phyloP scores from a whole-genome alignment of 441 rosid genomes.

The Adansonia madagascariensis region DNA sequence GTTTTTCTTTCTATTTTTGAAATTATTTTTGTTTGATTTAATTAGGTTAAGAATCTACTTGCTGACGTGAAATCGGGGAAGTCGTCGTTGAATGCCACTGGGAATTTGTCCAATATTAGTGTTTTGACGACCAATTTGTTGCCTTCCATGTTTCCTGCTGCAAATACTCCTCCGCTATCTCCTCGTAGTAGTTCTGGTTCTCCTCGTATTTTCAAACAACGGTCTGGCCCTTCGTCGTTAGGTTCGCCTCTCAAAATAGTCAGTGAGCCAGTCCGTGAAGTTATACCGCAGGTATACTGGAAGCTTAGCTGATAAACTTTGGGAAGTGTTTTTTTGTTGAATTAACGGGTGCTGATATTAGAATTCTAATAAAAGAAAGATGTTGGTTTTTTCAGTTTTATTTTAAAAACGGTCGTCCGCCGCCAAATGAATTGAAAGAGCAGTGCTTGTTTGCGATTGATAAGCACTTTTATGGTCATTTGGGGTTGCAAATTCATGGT shows the following conservation, averaged over 20 bases:
- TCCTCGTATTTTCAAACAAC: constrained; percentile 55
- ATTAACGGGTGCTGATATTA: neutral
- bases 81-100: constrained; percentile 41
- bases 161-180: constrained; percentile 70
- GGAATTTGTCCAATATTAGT: constrained; percentile 41
- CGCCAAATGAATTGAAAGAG: constrained; percentile 57
- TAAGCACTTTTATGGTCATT: constrained; percentile 48
- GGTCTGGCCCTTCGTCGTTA: constrained; percentile 54
- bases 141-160: constrained; percentile 65
- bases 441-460: constrained; percentile 50
- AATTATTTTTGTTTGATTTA: neutral
- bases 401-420: constrained; percentile 62
- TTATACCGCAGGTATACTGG: constrained; percentile 64
- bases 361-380: neutral
- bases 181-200: constrained; percentile 62
- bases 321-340: neutral
- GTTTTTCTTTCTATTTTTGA: neutral
- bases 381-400: constrained; percentile 49
- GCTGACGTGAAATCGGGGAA: constrained; percentile 52
- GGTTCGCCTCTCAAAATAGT: constrained; percentile 59
- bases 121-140: constrained; percentile 45
- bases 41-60: constrained; percentile 59
- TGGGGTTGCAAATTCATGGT: constrained; percentile 61
- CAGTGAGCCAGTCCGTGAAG: constrained; percentile 51
- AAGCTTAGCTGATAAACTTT: constrained; percentile 4